Evolutionary conservation across 2,329 filamentous ascomycete genomes (phyloP), one percentile per base, ranked within the genome.

Genomic region (Clarireedia homoeocarpa): DNA sequence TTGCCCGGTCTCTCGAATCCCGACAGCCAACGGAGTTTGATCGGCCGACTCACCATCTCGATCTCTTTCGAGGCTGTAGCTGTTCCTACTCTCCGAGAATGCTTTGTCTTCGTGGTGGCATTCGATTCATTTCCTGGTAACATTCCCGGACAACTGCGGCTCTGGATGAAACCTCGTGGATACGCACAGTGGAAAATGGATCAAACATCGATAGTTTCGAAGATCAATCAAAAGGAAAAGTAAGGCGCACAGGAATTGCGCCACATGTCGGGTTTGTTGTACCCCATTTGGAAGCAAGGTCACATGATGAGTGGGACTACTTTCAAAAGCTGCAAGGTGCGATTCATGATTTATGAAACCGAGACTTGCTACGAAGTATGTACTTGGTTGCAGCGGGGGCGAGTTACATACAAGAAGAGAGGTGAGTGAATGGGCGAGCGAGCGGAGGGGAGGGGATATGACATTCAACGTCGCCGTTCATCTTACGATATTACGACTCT

Each of bases 201-300:
- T 48, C 51, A 53, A 53, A 53, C 42, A 47, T 53, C 44, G 44
- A 53, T 53, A 53, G 44, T 48, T 48, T 53, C 9, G 51, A 34
- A 53, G 51, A 53, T 53, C 51, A 34, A 34, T 23, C 5, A 50
- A 15, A n/a, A 26, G 6, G 26, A 46, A 20, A 23, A 48, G 51
- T 38, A 34, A 48, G 40, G 51, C 51, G 40, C 38, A 34, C 51
- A 42, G 47, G 12, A 48, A 48, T 27, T 48, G 51, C 44, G 44
- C 44, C 42, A 53, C 23, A 17, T n/a, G 14, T 23, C 45, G 17
- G 30, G 36, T 23, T 39, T 26, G 5, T 20, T 20, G 23, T 20
- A 20, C 20, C 20, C 20, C 4, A 24, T 10, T 20, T 5, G 24
- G 17, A 42, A 42, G 39, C 17, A 42, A 20, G n/a, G n/a, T 14